Evolutionary conservation across 2,329 filamentous ascomycete species (phyloP), one percentile per base, ranked within the genome.

Genomic region (Fusarium pseudoanthophilum): DNA sequence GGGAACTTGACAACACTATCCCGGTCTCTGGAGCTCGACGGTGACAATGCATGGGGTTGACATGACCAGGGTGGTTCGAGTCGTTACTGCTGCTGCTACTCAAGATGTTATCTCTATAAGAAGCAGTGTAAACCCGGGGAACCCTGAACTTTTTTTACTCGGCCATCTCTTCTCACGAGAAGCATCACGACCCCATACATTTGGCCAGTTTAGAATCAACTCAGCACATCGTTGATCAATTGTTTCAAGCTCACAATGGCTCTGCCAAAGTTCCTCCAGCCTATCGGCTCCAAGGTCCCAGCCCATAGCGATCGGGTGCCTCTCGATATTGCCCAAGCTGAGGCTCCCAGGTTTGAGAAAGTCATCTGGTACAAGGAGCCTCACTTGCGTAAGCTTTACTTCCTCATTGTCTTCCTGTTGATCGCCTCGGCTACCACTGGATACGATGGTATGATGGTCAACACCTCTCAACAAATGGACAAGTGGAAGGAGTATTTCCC

Each of bases 351-450:
- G 37, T 88, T 90, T 75, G 85, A 89, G 74, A 83, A 83, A 64
- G 88, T 90, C 28, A 85, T 80, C 61, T 91, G 89, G 89, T 86
- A 83, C 69, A 84, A 81, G 74, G 87, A 90, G 71, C 87, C 87
- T 42, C 86, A 89, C 76, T 80, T 91, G 60, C 83, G 88, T 59
- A 87, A 84, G 77, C 84, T 90, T 16, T 90, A 90, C 77, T 83
- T 83, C 57, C 84, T 85, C 78, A 84, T 83, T 66, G 80, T 84
- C 26, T 85, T 90, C 66, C 83, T 91, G 64, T 87, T 89, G 79
- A 82, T 91, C 64, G 88, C 87, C 18, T 90, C 89, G 36, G 89
- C 89, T 48, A 90, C 88, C 36, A 90, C 88, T 13, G 88, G 89
- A 60, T 91, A 90, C 77, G 89, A 91, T 80, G 88, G 88, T 62